These are phyloP conservation scores for Lachnellula hyalina DNA, from an alignment of 2,329 filamentous ascomycete species.

Conservation along the genomic window DNA sequence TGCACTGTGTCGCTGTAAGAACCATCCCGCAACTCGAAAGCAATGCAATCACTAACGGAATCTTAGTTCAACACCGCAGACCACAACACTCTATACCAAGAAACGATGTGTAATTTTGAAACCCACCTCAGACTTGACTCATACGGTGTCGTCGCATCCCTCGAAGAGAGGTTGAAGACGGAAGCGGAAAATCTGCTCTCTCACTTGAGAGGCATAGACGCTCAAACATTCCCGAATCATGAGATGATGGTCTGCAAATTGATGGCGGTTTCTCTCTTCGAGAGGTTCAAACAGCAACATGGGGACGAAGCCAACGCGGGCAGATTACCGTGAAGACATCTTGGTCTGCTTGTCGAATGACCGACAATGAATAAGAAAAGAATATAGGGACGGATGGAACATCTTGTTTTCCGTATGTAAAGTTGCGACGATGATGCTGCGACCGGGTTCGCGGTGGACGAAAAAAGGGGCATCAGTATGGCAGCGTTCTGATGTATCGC, in stretches of 20 bases:
- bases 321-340: no score
- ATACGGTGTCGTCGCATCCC: constrained; percentile 1
- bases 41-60: background rate
- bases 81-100: background rate
- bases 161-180: constrained; percentile 2
- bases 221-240: background rate
- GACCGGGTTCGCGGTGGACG: no score
- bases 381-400: no score
- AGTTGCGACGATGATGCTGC: no score
- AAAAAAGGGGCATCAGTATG: no score
- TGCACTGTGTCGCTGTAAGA: constrained; percentile 1
- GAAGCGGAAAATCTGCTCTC: background rate
- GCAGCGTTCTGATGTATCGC: no score
- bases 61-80: background rate
- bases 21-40: background rate
- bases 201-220: background rate
- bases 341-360: no score
- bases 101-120: background rate
- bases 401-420: no score
- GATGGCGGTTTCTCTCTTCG: background rate
- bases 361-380: no score
- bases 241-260: background rate
- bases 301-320: no score
- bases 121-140: background rate
- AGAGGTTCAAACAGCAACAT: background rate